A percentile compares a stretch with the other conserved stretches of the same genome.
These are phyloP conservation scores for Halenospora varia DNA, from an alignment of 495 filamentous ascomycete species.

Conservation along the genomic window DNA sequence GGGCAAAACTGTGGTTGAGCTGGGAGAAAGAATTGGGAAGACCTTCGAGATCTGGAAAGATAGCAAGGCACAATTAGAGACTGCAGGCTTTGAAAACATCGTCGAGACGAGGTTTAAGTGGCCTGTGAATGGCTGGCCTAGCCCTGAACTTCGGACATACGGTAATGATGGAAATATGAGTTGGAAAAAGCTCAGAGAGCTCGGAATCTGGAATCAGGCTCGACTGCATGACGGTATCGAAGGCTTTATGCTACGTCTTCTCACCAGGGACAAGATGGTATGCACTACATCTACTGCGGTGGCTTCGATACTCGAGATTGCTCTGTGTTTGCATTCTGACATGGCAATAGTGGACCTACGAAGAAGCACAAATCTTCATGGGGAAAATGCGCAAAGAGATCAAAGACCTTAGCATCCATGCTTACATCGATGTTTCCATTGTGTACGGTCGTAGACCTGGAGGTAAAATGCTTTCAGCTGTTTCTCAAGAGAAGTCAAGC, in stretches of 20 bases:
- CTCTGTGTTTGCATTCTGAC: conserved; percentile 1
- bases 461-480: not conserved
- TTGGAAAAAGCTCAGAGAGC: conserved; percentile 36
- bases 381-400: conserved; percentile 15
- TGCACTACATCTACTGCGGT: not conserved
- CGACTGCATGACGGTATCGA: conserved; percentile 15
- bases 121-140: conserved; percentile 34
- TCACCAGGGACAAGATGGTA: conserved; percentile 13
- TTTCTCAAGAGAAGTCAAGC: not conserved
- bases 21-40: conserved; percentile 16
- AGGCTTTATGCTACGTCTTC: conserved; percentile 15
- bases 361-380: conserved; percentile 15
- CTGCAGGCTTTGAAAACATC: conserved; percentile 46
- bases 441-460: conserved; percentile 16
- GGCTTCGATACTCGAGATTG: not conserved
- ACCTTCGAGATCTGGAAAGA: conserved; percentile 20
- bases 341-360: conserved; percentile 13
- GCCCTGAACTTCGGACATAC: conserved; percentile 26
- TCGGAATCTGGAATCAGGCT: conserved; percentile 37
- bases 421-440: conserved; percentile 15
- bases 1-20: conserved; percentile 14
- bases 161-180: conserved; percentile 39
- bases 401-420: conserved; percentile 18
- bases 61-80: conserved; percentile 41
- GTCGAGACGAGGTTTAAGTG: conserved; percentile 43